phyloP scores from a whole-genome alignment of 768 basidiomycete species.

The Lactarius psammicola region DNA sequence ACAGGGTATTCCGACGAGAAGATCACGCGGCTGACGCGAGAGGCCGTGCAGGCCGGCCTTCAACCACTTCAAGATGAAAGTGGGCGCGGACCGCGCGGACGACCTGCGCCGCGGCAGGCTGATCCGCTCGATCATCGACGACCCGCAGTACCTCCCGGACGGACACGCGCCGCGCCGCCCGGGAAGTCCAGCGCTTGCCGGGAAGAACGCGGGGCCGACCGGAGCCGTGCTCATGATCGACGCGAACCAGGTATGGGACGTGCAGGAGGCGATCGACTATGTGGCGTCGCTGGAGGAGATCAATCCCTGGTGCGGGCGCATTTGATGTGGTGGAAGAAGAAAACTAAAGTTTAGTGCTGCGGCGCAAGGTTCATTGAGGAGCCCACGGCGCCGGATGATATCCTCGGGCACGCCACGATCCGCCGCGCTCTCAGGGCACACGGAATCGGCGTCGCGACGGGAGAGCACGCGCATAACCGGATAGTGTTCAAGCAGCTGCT shows the following conservation, averaged over 20 bases:
- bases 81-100: conserved; percentile 77
- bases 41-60: conserved; percentile 85
- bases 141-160: conserved; percentile 76
- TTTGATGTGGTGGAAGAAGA: not conserved
- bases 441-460: conserved; percentile 89
- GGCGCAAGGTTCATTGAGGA: conserved; percentile 98
- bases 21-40: conserved; percentile 78
- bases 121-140: conserved; percentile 93
- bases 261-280: conserved; percentile 89
- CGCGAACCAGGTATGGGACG: conserved; percentile 97
- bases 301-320: conserved; percentile 73
- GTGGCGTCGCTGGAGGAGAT: conserved; percentile 74
- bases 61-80: conserved; percentile 99
- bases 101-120: conserved; percentile 86
- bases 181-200: conserved; percentile 58
- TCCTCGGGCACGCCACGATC: conserved; percentile 79
- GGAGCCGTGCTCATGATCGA: conserved; percentile 97
- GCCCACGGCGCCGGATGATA: conserved; percentile 89
- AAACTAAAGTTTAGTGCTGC: too few relatives aligned
- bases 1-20: conserved; percentile 91
- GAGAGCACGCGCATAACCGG: conserved; percentile 92
- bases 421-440: conserved; percentile 73
- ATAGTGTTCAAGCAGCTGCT: conserved; percentile 96
- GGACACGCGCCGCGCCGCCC: conserved; percentile 59
- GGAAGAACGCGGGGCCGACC: conserved; percentile 93